These are phyloP conservation scores for Acmispon strigosus DNA, from an alignment of 306 rosid genomes.

Conservation along the genomic window DNA sequence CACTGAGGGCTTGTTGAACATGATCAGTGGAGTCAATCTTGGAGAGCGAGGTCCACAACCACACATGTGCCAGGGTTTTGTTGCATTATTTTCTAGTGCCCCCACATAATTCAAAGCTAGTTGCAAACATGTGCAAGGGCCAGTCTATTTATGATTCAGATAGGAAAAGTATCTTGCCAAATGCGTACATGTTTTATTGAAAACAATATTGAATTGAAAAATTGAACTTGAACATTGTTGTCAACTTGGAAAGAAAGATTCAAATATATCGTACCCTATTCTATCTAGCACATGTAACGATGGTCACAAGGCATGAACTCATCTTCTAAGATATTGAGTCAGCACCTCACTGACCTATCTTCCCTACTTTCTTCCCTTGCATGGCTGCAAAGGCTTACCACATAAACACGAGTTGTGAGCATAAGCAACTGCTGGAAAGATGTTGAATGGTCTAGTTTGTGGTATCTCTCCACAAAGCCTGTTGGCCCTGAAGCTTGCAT, in stretches of 20 bases:
- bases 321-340: constrained; percentile 28
- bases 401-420: constrained; percentile 86
- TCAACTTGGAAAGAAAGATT: neutral
- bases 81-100: neutral
- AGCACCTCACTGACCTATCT: constrained; percentile 56
- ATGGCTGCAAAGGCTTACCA: constrained; percentile 84
- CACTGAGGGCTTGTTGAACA: neutral
- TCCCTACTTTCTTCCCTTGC: constrained; percentile 39
- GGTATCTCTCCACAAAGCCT: constrained; percentile 92
- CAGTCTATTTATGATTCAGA: neutral
- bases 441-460: constrained; percentile 72
- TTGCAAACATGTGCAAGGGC: neutral
- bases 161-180: neutral
- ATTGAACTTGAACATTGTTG: constrained; percentile 23
- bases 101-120: neutral
- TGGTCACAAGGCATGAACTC: constrained; percentile 37
- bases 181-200: constrained; percentile 6
- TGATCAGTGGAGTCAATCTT: neutral
- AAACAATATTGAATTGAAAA: constrained; percentile 23
- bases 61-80: neutral
- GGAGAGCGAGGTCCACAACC: neutral
- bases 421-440: constrained; percentile 76
- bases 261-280: constrained; percentile 23
- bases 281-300: constrained; percentile 19
- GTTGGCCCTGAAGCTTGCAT: constrained; percentile 85